Base-by-base conservation (phyloP, 1,284 basidiomycete species). In the Microbotryum lychnidis-dioicae region DNA sequence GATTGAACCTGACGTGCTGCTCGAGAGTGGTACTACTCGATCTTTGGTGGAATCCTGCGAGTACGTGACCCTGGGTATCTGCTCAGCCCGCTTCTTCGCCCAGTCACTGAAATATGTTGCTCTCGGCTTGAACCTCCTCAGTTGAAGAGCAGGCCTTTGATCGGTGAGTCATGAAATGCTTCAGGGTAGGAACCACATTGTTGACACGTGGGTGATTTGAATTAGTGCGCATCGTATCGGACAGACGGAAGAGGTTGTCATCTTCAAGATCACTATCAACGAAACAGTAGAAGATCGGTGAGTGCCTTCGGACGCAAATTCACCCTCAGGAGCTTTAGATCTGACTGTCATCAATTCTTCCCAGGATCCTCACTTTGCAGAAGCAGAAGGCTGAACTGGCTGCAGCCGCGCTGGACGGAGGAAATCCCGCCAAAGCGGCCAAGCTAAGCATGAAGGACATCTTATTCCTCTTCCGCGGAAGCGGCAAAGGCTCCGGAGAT, bases 1-100 rank as follows among this genome's bases (percentile, higher is more conserved):
- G 92, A 56, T 80, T 98, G 48, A 98, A 98, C 74, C 74, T 98
- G 70, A 97, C 92, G 0, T 86, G 85, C 57, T 97, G 94, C 77
- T 67, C 66, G 23, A 65, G 67, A 18, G 71, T 72, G 25, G 61
- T 73, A 33, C 59, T 71, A 2, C 57, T 65, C 44, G 70, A 71
- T 49, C 76, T 96, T 56, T 97, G 94, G 94, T 97, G 91, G 89
- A 73, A 74, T 60, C 75, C 72, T 46, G 25, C 37, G 45, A 54
- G 16, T 50, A 16, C 49, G 49, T 25, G 18, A 21, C 7, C 21
- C 14, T 12, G 10, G 9, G 1, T 18, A 44, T 58, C 33, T 50
- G 37, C 29, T 21, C n/a, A 31, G 23, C 5, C 89, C 88, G 0
- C 79, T 90, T 31, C 31, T 4, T 88, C 91, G 78, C 85, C 83